Conservation (phyloP, 2,329 filamentous ascomycete species). For the Ascochyta koolunga region DNA sequence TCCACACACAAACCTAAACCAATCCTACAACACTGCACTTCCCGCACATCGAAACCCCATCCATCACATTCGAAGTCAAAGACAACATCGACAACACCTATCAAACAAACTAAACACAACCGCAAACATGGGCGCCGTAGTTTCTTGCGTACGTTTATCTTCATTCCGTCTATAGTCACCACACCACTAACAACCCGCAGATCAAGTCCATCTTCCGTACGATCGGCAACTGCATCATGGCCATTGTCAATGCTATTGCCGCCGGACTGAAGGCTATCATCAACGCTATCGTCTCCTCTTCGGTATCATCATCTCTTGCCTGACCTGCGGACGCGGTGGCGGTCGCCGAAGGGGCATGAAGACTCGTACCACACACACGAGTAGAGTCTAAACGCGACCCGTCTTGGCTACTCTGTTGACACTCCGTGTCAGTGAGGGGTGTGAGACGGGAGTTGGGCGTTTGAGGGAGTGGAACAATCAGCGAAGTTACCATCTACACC, state of each 20-base stretch:
- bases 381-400: constrained; percentile 45
- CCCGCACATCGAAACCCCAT: neutral
- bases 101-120: constrained; percentile 16
- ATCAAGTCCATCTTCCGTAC: constrained; percentile 54
- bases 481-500: neutral
- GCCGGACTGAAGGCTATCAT: constrained; percentile 55
- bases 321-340: constrained; percentile 56
- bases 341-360: constrained; percentile 36
- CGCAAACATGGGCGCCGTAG: constrained; percentile 76
- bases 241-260: constrained; percentile 55
- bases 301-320: constrained; percentile 56
- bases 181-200: constrained; percentile 37
- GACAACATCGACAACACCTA: neutral
- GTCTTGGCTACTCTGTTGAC: constrained; percentile 17
- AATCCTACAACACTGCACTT: constrained; percentile 4
- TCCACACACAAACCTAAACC: constrained; percentile 7
- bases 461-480: constrained; percentile 7
- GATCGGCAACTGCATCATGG: constrained; percentile 55
- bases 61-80: neutral
- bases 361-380: constrained; percentile 41
- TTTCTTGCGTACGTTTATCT: constrained; percentile 75
- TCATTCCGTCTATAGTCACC: neutral
- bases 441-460: constrained; percentile 24
- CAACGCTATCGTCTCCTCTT: constrained; percentile 58
- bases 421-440: constrained; percentile 19